A percentile compares a stretch with the other conserved stretches of the same genome.
phyloP scores from a whole-genome alignment of 495 filamentous ascomycete genomes.

The Extremus antarcticus region DNA sequence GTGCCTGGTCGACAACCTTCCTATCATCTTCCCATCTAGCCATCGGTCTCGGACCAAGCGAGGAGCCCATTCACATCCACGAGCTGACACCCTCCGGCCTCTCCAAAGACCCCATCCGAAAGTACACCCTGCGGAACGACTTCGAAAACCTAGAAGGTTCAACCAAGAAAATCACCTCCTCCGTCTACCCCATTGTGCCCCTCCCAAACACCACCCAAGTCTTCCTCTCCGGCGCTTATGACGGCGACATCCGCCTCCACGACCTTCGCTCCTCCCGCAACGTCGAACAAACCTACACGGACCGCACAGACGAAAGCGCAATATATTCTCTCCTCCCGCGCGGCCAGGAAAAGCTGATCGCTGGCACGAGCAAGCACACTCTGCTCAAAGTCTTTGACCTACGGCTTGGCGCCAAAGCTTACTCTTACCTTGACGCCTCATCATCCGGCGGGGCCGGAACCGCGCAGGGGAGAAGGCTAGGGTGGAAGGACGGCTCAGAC shows the following conservation, averaged over 20 bases:
- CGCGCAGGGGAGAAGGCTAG: no score
- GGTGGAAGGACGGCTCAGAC: no score
- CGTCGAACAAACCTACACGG: slow-evolving; percentile 41
- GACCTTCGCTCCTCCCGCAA: slow-evolving; percentile 47
- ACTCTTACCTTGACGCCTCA: slow-evolving; percentile 21
- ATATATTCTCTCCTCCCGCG: slow-evolving; percentile 51
- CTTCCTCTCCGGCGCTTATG: slow-evolving; percentile 53
- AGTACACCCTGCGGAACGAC: slow-evolving; percentile 26
- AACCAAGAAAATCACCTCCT: slow-evolving; percentile 11
- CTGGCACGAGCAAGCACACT: slow-evolving; percentile 45
- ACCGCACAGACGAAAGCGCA: slow-evolving; percentile 43
- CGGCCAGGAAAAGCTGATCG: slow-evolving; percentile 45
- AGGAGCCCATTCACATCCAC: slow-evolving; percentile 40
- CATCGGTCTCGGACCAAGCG: slow-evolving; percentile 38
- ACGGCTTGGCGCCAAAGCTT: slow-evolving; percentile 39
- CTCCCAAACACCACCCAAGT: slow-evolving; percentile 39
- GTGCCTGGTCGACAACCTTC: slow-evolving; percentile 41
- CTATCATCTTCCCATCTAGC: slow-evolving; percentile 40
- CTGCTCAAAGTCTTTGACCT: slow-evolving; percentile 58
- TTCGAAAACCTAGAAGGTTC: not conserved
- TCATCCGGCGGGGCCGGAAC: not conserved
- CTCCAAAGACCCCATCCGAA: slow-evolving; percentile 27
- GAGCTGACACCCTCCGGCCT: slow-evolving; percentile 37
- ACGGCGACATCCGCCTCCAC: slow-evolving; percentile 53
- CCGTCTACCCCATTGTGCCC: slow-evolving; percentile 43